Evolutionary conservation across 1,139 yeast species (phyloP).

Genomic region (Geotrichum reessii): DNA sequence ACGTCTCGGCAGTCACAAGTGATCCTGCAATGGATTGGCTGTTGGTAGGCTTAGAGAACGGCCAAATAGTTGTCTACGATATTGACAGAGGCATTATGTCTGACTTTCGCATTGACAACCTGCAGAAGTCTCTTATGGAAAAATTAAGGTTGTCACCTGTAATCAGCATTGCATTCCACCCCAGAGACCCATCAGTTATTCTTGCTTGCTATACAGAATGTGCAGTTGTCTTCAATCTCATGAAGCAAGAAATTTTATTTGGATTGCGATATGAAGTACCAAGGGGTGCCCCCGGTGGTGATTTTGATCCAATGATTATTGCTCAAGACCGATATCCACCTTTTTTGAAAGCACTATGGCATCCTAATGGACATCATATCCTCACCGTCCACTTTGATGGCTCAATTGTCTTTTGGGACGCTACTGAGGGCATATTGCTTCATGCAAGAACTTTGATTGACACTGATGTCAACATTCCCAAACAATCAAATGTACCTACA

Average conservation of each 20-base stretch:
- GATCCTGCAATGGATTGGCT: slow-evolving; percentile 92
- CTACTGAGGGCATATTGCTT: slow-evolving; percentile 62
- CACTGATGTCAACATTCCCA: slow-evolving; percentile 54
- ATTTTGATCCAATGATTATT: slow-evolving; percentile 38
- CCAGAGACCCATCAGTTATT: slow-evolving; percentile 78
- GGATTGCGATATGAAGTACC: slow-evolving; percentile 56
- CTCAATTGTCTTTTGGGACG: slow-evolving; percentile 88
- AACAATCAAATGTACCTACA: slow-evolving; percentile 18
- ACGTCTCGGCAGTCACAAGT: slow-evolving; percentile 59
- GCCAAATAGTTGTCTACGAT: slow-evolving; percentile 69
- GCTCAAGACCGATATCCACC: slow-evolving; percentile 43
- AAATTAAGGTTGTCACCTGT: slow-evolving; percentile 50
- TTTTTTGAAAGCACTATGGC: slow-evolving; percentile 64
- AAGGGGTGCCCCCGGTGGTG: slow-evolving; percentile 61
- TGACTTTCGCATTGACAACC: slow-evolving; percentile 61
- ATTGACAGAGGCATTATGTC: slow-evolving; percentile 70
- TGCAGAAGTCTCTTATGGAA: slow-evolving; percentile 47
- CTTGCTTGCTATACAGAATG: slow-evolving; percentile 67
- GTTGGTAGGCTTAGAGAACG: slow-evolving; percentile 72
- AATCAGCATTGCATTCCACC: slow-evolving; percentile 67
- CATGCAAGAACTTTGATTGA: slow-evolving; percentile 72
- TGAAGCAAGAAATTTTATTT: slow-evolving; percentile 52
- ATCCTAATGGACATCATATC: slow-evolving; percentile 87
- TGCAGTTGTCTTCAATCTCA: slow-evolving; percentile 65
- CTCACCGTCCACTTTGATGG: slow-evolving; percentile 77